Base-by-base conservation (phyloP, 2,329 filamentous ascomycete genomes). In the Calonectria pseudoreteaudii region DNA sequence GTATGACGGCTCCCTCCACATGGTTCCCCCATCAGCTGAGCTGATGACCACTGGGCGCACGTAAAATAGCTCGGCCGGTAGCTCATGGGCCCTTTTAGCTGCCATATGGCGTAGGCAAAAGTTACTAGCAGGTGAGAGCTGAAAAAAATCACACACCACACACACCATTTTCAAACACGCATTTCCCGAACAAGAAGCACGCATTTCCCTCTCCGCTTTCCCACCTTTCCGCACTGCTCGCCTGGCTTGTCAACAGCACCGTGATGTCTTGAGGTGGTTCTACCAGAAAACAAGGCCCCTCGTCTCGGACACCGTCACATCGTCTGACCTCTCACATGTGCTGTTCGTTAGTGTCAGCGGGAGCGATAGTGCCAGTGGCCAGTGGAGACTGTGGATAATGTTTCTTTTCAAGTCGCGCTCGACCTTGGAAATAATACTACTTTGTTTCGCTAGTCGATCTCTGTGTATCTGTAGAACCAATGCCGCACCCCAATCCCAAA, bases 141-240 rank as follows among this genome's bases (percentile, higher is more conserved):
- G 75, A 77, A 75, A 72, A 13, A 60, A 64, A 60, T 20, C 38
- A 65, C 52, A 47, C 62, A 70, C 66, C 44, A 47, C 62, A 34
- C 60, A 71, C 74, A 67, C 60, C 53, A 58, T 62, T 67, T 47
- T 53, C 13, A 6, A 58, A 78, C 68, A 79, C 77, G 77, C 70
- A 66, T 78, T 78, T 44, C 77, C 77, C 34, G 60, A 79, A 76
- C 26, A 23, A 56, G 72, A 71, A 53, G 23, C 60, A 26, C 41
- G 73, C 68, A 41, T 34, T 49, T 26, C 26, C 44, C 50, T 67
- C 20, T 52, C 60, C 56, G 68, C 74, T 68, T 69, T 66, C 20
- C 65, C 34, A 9, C 14, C 52, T 64, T 78, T 77, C 77, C 75
- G 76, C 76, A 11, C 38, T 36, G 44, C 44, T 47, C n/a, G 44